phyloP scores from a whole-genome alignment of 163 green algal genomes.

The Chlorella variabilis region DNA sequence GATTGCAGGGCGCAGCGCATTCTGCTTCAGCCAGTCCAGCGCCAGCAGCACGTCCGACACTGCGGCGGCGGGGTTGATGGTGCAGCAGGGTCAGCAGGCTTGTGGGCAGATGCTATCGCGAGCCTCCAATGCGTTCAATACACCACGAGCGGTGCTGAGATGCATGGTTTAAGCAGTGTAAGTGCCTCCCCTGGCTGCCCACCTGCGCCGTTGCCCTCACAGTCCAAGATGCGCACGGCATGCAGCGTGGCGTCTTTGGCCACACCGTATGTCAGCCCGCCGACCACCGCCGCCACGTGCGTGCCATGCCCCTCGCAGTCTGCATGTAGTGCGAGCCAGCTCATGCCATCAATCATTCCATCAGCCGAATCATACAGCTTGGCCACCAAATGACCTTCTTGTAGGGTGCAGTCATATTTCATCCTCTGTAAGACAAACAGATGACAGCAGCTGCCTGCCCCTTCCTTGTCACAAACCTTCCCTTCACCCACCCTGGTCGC shows the following conservation, averaged over 20 bases:
- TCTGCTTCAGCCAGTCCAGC: conserved; percentile 71
- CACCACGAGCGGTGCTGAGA: no score
- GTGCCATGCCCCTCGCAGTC: conserved; percentile 85
- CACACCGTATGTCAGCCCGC: conserved; percentile 73
- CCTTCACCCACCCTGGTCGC: background rate
- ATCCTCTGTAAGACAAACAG: no score
- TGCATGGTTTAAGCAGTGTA: no score
- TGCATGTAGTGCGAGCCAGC: no score
- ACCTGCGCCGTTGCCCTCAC: conserved; percentile 58
- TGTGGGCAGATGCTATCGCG: background rate
- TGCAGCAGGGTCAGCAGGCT: background rate
- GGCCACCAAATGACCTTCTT: no score
- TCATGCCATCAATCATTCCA: no score
- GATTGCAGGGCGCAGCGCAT: conserved; percentile 65
- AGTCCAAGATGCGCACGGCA: conserved; percentile 73
- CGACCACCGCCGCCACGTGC: conserved; percentile 71
- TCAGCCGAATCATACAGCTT: no score
- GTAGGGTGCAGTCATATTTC: no score
- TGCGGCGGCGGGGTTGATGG: background rate
- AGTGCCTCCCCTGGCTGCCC: no score
- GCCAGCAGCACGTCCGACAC: conserved; percentile 60
- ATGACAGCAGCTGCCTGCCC: no score
- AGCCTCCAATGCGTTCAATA: background rate
- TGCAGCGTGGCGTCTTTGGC: conserved; percentile 74
- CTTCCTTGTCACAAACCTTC: no score